Percentiles rank a stretch among this genome's conserved stretches.
Conservation (phyloP, 768 basidiomycete genomes). For the Rhizopogon sp. region DNA sequence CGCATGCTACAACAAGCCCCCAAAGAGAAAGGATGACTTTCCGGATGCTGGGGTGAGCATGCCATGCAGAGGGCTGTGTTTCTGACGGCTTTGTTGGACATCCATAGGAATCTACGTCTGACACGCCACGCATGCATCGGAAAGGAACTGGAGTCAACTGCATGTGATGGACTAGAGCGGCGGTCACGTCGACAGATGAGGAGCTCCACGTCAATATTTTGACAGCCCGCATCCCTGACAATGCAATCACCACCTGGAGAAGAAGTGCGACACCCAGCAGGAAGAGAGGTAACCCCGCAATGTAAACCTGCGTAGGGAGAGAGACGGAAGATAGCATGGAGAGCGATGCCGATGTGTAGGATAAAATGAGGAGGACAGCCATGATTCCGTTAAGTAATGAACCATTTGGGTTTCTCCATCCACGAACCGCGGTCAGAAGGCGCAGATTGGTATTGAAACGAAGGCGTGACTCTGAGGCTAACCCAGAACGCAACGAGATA, state of each 20-base stretch:
- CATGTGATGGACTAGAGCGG: conserved; percentile 23
- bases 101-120: background rate
- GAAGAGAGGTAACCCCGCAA: conserved; percentile 22
- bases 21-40: conserved; percentile 19
- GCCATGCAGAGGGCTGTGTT: conserved; percentile 24
- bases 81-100: conserved; percentile 9
- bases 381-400: conserved; percentile 15
- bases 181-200: conserved; percentile 24
- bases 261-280: conserved; percentile 20
- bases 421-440: conserved; percentile 16
- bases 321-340: conserved; percentile 13
- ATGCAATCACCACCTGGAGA: conserved; percentile 19
- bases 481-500: conserved; percentile 21
- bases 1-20: conserved; percentile 15
- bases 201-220: conserved; percentile 29
- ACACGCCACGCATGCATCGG: conserved; percentile 23
- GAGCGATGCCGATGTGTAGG: conserved; percentile 23
- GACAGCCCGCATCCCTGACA: conserved; percentile 15
- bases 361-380: conserved; percentile 24
- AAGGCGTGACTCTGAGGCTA: conserved; percentile 20
- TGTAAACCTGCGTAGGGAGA: conserved; percentile 14
- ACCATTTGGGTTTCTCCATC: conserved; percentile 19
- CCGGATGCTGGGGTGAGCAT: conserved; percentile 17
- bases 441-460: conserved; percentile 27
- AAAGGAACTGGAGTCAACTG: conserved; percentile 13